phyloP scores from a whole-genome alignment of 2,329 filamentous ascomycete genomes.

The Drechslerella stenobrocha region DNA sequence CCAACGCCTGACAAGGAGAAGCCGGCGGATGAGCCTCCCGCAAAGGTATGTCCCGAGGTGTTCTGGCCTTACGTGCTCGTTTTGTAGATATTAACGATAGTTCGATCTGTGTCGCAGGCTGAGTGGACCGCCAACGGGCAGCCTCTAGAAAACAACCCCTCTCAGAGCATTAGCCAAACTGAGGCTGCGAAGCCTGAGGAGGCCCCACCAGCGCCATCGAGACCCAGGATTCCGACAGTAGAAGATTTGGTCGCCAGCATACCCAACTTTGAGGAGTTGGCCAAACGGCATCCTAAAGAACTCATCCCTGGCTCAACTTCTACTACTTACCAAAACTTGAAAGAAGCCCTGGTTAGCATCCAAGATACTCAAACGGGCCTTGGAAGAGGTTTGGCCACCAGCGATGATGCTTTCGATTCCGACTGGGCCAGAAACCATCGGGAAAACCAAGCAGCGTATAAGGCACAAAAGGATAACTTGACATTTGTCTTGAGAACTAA shows the following conservation, averaged over 20 bases:
- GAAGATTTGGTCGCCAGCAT: too few species aligned
- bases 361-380: background rate
- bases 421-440: background rate
- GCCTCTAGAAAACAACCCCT: background rate
- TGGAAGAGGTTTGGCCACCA: background rate
- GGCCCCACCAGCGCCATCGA: background rate
- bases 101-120: conserved; percentile 1
- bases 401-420: background rate
- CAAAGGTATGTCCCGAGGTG: conserved; percentile 15
- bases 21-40: conserved; percentile 11
- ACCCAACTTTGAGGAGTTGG: too few species aligned
- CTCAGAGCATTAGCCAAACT: background rate
- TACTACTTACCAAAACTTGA: too few species aligned
- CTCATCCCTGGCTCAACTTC: too few species aligned
- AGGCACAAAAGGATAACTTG: background rate
- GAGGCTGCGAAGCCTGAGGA: background rate
- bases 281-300: too few species aligned
- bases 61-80: background rate
- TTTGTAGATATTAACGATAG: conserved; percentile 7
- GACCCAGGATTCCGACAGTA: too few species aligned
- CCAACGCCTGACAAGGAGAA: conserved; percentile 30
- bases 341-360: too few species aligned
- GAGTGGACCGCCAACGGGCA: conserved; percentile 17
- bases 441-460: background rate
- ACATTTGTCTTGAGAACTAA: background rate